Base-by-base conservation (phyloP, 148 eudicot genomes). In the Rhododendron kiyosumense region DNA sequence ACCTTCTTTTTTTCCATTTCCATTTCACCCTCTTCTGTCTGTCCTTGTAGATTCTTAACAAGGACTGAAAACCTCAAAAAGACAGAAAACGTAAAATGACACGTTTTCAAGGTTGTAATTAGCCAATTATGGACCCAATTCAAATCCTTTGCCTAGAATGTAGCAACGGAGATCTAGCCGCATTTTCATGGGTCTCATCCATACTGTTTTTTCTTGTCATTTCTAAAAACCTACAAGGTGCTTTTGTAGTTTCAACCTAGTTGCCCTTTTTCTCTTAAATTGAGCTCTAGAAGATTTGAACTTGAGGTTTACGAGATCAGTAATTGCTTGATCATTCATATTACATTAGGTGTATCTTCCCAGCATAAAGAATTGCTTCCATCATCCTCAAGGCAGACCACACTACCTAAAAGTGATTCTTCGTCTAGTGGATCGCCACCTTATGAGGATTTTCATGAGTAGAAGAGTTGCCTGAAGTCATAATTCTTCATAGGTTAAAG, bases 361-460 rank as follows among this genome's bases (percentile, higher is more conserved):
- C 94, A 94, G 83, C 96, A 88, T 49, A 96, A 87, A 89, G 98
- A 91, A 61, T 94, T 95, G 81, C 91, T 91, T 77, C 94, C 94
- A 78, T 92, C 92, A 76, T 94, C 98, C 54, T 96, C 99, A 1
- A 91, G 89, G 91, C 98, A 95, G 86, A 90, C 88, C 78, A 92
- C 92, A 26, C 90, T 89, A 76, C 90, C 73, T 87, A 96, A 91
- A 86, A 94, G 93, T 87, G 95, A 94, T 89, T 93, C 99, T 75
- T 61, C 28, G 7, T 93, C 98, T 7, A 87, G 93, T 84, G 98
- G 86, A 81, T 88, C 96, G 73, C 94, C 96, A 46, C 94, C 95
- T 78, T 91, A 91, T 32, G 98, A 94, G 89, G 98, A 94, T 85
- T 91, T 91, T 83, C 87, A 89, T 34, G 94, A 94, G 71, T 88